phyloP scores from a whole-genome alignment of 306 rosid species.

The Sindora glabra region DNA sequence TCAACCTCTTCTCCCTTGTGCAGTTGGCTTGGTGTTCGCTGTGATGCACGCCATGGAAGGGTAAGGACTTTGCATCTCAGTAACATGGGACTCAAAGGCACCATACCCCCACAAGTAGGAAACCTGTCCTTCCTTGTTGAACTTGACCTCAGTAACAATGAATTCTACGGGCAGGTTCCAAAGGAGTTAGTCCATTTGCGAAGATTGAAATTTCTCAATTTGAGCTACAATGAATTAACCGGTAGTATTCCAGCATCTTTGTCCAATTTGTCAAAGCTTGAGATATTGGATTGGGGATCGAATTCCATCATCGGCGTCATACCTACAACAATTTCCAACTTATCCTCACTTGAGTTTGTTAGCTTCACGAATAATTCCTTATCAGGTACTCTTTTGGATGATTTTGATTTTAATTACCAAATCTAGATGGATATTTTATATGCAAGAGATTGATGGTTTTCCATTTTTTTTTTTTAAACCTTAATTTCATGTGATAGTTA shows the following conservation, averaged over 20 bases:
- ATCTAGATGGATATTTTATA: too few species aligned
- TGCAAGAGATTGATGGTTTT: too few species aligned
- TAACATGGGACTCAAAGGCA: background rate
- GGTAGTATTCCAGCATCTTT: background rate
- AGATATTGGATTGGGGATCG: background rate
- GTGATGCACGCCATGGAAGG: background rate
- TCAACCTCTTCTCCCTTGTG: background rate
- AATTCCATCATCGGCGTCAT: too few species aligned
- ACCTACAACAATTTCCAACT: too few species aligned
- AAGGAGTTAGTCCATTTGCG: background rate
- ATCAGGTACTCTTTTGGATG: too few species aligned
- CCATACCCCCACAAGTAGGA: background rate
- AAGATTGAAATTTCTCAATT: background rate
- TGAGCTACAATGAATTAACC: background rate
- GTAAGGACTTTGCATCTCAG: background rate
- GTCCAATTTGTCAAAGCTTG: background rate
- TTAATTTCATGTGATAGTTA: too few species aligned
- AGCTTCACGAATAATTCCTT: too few species aligned
- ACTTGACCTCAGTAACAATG: background rate
- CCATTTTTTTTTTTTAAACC: too few species aligned
- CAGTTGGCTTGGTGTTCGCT: background rate
- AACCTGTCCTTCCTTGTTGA: background rate
- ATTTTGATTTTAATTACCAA: too few species aligned
- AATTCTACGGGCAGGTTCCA: background rate
- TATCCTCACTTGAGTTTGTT: too few species aligned